A percentile compares a stretch with the other conserved stretches of the same genome.
These are phyloP conservation scores for Colletotrichum phormii DNA, from an alignment of 2,329 filamentous ascomycete genomes.

Conservation along the genomic window DNA sequence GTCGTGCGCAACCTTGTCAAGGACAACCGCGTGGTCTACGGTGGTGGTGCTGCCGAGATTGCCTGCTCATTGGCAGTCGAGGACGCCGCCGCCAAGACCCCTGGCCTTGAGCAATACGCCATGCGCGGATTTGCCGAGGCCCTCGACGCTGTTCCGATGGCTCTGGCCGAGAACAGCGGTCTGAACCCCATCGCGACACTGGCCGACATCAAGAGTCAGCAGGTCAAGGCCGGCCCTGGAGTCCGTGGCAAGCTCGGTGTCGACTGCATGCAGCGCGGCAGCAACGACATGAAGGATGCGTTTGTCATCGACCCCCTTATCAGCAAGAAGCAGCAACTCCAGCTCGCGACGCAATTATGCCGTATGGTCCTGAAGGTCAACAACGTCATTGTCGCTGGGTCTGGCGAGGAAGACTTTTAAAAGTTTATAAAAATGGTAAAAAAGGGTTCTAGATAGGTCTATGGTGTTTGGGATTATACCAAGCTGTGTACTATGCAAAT, in stretches of 20 bases:
- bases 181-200: slow-evolving; percentile 96
- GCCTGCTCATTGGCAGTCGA: slow-evolving; percentile 97
- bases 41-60: slow-evolving; percentile 95
- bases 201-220: slow-evolving; percentile 94
- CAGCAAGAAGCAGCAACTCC: slow-evolving; percentile 96
- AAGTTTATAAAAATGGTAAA: slow-evolving; percentile 34
- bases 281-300: slow-evolving; percentile 96
- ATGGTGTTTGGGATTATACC: slow-evolving; percentile 38
- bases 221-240: slow-evolving; percentile 77
- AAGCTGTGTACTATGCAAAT: slow-evolving; percentile 39
- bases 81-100: slow-evolving; percentile 92
- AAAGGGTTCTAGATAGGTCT: slow-evolving; percentile 33
- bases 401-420: slow-evolving; percentile 89
- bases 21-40: slow-evolving; percentile 98
- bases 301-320: slow-evolving; percentile 99
- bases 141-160: slow-evolving; percentile 93
- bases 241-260: slow-evolving; percentile 80
- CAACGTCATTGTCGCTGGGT: slow-evolving; percentile 92
- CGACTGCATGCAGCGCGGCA: slow-evolving; percentile 96
- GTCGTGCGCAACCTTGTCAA: slow-evolving; percentile 96
- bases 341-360: slow-evolving; percentile 96
- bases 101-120: slow-evolving; percentile 97
- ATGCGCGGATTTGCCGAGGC: slow-evolving; percentile 99
- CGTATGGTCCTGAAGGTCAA: slow-evolving; percentile 98
- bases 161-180: slow-evolving; percentile 96